A percentile compares a stretch with the other conserved stretches of the same genome.
Evolutionary conservation across 1,284 basidiomycete species (phyloP).

Genomic region (Sporisorium scitamineum): DNA sequence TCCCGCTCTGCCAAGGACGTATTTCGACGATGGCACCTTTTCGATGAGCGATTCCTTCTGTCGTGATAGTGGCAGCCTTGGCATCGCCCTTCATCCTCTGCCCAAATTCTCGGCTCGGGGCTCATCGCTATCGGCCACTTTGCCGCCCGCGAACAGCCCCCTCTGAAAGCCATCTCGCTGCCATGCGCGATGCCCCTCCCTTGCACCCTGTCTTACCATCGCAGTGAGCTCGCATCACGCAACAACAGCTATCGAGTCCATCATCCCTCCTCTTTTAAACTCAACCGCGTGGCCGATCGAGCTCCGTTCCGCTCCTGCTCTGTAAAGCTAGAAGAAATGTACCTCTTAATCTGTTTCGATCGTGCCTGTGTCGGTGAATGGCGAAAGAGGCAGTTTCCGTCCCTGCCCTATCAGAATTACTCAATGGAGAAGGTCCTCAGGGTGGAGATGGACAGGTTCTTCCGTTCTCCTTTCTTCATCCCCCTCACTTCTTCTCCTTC

Average conservation of each 20-base stretch:
- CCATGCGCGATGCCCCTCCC: not conserved
- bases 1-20: not conserved
- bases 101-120: not conserved
- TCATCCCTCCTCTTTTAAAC: not conserved
- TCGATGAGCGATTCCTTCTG: too few relatives aligned
- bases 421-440: not conserved
- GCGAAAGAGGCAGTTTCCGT: constrained; percentile 5
- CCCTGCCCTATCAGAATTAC: not conserved
- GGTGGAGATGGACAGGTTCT: not conserved
- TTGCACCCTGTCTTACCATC: not conserved
- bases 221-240: constrained; percentile 11
- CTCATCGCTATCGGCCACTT: not conserved
- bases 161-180: not conserved
- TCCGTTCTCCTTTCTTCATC: not conserved
- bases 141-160: not conserved
- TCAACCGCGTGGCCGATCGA: not conserved
- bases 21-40: not conserved
- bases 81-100: not conserved
- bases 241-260: constrained; percentile 7
- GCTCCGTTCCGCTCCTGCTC: not conserved
- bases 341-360: not conserved
- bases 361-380: constrained; percentile 20
- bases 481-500: not conserved
- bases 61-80: not conserved
- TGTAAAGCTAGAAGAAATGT: not conserved